Base-by-base conservation (phyloP, 208 protist genomes). In the Leptomonas seymouri region DNA sequence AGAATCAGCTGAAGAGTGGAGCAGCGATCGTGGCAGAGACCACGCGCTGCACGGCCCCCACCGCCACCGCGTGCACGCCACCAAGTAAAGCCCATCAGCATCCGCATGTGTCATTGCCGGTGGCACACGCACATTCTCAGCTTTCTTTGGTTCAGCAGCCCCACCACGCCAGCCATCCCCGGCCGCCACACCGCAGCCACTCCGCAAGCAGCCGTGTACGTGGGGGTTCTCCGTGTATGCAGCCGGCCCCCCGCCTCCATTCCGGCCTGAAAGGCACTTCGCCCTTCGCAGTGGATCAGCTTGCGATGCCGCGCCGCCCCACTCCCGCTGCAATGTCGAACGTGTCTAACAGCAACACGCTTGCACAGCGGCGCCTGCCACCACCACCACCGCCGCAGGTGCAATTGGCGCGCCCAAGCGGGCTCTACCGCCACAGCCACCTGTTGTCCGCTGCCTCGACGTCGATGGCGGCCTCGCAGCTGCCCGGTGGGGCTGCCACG, bases 401-500 rank as follows among this genome's bases (percentile, higher is more conserved):
- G 53, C 69, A 74, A 39, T 60, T 74, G 9, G 69, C 55, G 8
- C 60, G 69, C 16, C 69, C 69, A 5, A 41, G 28, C 23, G 69
- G 48, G 6, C 53, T 67, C 14, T 46, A 61, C 50, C 59, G 58
- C 0, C n/a, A 62, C 41, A 45, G 8, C 44, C 16, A 3, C 54
- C 42, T 20, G 36, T 12, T 34, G 45, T 15, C 25, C 6, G 60
- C 27, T 42, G 46, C 9, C 0, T 50, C 65, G 42, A 74, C 68
- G 30, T 56, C 68, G 14, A 51, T 74, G 58, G 68, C 68, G 1
- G 68, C 68, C 20, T 74, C 68, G 48, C 49, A 67, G 23, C 51
- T 74, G 31, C 68, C 69, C 5, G 69, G 69, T 15, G 69, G 50
- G 14, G 70, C 70, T 5, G 70, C 70, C n/a, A 34, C 55, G 25